Percentiles rank a stretch among this genome's conserved stretches.
Evolutionary conservation across 257 asterid species (phyloP).

Genomic region (Nicotiana obtusifolia): DNA sequence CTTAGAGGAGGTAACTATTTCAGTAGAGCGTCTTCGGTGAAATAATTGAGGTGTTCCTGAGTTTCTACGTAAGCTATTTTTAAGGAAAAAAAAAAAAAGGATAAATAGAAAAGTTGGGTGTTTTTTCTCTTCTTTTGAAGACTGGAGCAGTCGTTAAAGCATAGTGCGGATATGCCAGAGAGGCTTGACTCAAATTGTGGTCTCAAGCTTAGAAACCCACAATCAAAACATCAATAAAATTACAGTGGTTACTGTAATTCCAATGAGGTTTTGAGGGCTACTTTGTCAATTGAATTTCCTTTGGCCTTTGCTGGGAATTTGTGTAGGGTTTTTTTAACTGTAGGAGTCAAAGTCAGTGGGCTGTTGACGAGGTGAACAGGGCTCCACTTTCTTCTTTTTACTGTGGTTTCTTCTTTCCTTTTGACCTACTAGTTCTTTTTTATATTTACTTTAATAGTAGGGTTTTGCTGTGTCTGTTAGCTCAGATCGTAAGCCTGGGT

Average conservation of each 20-base stretch:
- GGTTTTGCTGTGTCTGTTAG: slow-evolving; percentile 41
- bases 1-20: too few species aligned
- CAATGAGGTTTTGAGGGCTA: neutral
- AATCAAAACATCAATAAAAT: neutral
- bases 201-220: slow-evolving; percentile 6
- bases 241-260: neutral
- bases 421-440: slow-evolving; percentile 41
- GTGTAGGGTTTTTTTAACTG: neutral
- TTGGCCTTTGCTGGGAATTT: neutral
- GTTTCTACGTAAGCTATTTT: too few species aligned
- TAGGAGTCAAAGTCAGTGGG: slow-evolving; percentile 14
- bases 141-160: slow-evolving; percentile 15
- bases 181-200: slow-evolving; percentile 25
- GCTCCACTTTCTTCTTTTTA: slow-evolving; percentile 25
- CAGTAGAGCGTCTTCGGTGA: too few species aligned
- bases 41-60: too few species aligned
- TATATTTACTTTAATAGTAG: slow-evolving; percentile 14
- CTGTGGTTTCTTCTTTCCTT: slow-evolving; percentile 32
- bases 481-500: slow-evolving; percentile 45
- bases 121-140: slow-evolving; percentile 17
- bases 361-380: neutral
- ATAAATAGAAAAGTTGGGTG: neutral
- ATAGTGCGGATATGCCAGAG: slow-evolving; percentile 20
- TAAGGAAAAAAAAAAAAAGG: too few species aligned
- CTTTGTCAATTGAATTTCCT: neutral